These are phyloP conservation scores for Rhizopus arrhizus DNA, from an alignment of 371 early-diverging fungal genomes.

Conservation along the genomic window DNA sequence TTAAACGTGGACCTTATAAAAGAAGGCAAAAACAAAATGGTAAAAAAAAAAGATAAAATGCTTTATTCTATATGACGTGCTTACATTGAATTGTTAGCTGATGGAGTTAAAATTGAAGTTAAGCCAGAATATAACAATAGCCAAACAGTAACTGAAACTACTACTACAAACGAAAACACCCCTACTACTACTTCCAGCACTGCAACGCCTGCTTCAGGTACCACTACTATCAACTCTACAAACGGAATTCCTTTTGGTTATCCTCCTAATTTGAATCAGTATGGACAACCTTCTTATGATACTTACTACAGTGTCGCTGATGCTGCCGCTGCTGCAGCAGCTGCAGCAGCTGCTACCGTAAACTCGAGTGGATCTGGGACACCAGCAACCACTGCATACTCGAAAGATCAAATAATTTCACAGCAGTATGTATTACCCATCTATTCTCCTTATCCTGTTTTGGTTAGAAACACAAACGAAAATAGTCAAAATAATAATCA, in stretches of 20 bases:
- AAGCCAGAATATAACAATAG: too few relatives aligned
- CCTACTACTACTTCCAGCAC: neutral
- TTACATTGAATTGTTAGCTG: too few relatives aligned
- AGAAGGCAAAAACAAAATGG: slow-evolving; percentile 46
- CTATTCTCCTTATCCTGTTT: slow-evolving; percentile 35
- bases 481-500: slow-evolving; percentile 13
- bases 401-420: slow-evolving; percentile 15
- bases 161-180: neutral
- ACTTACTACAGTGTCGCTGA: slow-evolving; percentile 5
- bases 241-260: slow-evolving; percentile 4
- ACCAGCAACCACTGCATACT: slow-evolving; percentile 4
- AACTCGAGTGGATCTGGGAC: neutral
- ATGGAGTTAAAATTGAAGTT: neutral
- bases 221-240: too few relatives aligned
- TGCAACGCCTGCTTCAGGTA: neutral
- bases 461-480: slow-evolving; percentile 18
- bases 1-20: slow-evolving; percentile 86
- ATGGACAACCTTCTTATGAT: slow-evolving; percentile 7
- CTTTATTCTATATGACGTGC: too few relatives aligned
- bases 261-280: slow-evolving; percentile 24
- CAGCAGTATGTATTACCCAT: slow-evolving; percentile 29
- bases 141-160: too few relatives aligned
- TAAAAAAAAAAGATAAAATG: neutral
- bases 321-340: neutral
- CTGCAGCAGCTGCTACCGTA: neutral